Evolutionary conservation across 2,329 filamentous ascomycete genomes (phyloP), one percentile per base, ranked within the genome.

Genomic region (Paraphoma chrysanthemicola): DNA sequence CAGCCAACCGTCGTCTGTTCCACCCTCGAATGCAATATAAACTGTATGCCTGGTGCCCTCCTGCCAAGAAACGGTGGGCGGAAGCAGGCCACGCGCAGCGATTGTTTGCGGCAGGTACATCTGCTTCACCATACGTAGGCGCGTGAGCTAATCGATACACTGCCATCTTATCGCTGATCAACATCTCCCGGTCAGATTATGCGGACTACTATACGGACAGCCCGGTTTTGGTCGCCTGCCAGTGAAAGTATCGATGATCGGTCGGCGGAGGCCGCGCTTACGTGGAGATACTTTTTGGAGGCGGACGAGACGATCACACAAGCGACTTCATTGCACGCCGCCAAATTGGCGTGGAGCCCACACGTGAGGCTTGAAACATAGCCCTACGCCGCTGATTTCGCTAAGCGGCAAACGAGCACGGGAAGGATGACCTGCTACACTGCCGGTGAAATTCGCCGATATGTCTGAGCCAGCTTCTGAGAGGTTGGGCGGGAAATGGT

Each of bases 61-160:
- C 29, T 42, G 54, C 54, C 54, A 57, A 57, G 54, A 30, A 16
- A 16, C 47, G 18, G 38, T 36, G 36, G 16, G 47, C 8, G 29
- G n/a, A 30, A 18, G 18, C 9, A 17, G 28, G 17, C 46, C 48
- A 44, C 29, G 50, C 48, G 51, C 31, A 16, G 8, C 36, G 45
- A 50, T 53, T 48, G 38, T 39, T 54, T 62, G 23, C 38, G 59
- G 53, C 56, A 62, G 53, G 59, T 62, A 44, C 43, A 29, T 52
- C 23, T 30, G 50, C 45, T 44, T 44, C 48, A 46, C 31, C 28
- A 43, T 52, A 28, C 47, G 23, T 44, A 33, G 38, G 23, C 30
- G n/a, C 11, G 45, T 43, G 51, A 47, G 41, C 44, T 43, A 48
- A 29, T 31, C 11, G 48, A 36, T 36, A 36, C 33, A 36, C 8